phyloP scores from a whole-genome alignment of 2,329 filamentous ascomycete species.

The Aspergillus unguis region DNA sequence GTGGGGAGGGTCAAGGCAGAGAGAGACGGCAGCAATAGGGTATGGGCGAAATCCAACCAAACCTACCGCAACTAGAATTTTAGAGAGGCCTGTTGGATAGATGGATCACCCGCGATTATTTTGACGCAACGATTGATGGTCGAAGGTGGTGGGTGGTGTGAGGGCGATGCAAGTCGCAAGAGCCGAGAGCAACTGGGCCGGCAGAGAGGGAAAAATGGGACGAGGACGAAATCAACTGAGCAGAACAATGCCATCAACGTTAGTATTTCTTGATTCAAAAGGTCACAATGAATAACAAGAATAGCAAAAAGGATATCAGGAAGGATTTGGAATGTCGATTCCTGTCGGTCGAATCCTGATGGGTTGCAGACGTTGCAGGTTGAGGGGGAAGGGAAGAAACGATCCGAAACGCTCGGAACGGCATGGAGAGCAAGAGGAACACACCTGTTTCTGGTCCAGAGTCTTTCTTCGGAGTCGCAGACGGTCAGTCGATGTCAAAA shows the following conservation, averaged over 20 bases:
- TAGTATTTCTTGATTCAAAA: conserved; percentile 25
- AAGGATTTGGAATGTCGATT: conserved; percentile 17
- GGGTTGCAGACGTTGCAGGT: conserved; percentile 27
- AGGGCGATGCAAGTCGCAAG: conserved; percentile 33
- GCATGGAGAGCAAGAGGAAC: conserved; percentile 32
- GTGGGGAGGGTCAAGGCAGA: conserved; percentile 25
- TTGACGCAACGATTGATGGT: conserved; percentile 29
- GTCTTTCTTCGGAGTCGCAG: conserved; percentile 32
- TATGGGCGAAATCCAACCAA: conserved; percentile 32
- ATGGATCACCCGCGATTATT: conserved; percentile 33
- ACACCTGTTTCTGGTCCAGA: conserved; percentile 31
- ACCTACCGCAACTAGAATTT: conserved; percentile 36
- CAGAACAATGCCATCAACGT: conserved; percentile 19
- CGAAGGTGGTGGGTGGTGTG: conserved; percentile 29
- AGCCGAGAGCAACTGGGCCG: conserved; percentile 30
- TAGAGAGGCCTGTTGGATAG: conserved; percentile 26
- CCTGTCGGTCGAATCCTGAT: conserved; percentile 28
- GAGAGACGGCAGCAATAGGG: conserved; percentile 21
- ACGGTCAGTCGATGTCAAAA: conserved; percentile 19
- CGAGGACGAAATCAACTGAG: conserved; percentile 24
- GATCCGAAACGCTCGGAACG: conserved; percentile 33
- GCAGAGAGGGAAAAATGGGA: conserved; percentile 26
- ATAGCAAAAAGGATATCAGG: conserved; percentile 16
- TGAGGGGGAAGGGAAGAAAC: conserved; percentile 28
- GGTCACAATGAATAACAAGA: conserved; percentile 17